Evolutionary conservation across 1,284 basidiomycete species (phyloP), one percentile per base, ranked within the genome.

Genomic region (Clitocybe nebularis): DNA sequence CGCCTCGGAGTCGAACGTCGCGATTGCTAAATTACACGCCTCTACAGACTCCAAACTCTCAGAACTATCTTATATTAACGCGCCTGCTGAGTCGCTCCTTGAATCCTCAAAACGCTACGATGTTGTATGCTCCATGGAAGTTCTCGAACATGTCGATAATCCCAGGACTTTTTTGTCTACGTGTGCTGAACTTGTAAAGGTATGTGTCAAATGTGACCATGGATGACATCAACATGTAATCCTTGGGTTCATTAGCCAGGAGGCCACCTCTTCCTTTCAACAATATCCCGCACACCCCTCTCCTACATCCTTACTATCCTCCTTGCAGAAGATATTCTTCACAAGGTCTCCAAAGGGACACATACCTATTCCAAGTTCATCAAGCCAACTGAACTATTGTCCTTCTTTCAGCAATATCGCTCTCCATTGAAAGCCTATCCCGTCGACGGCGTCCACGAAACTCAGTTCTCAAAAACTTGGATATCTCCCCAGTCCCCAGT

Each of bases 81-180:
- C 79, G 0, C 75, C 89, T 0, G 93, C 89, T 0, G 95, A 98
- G 60, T 72, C 75, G 0, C 74, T 93, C 2, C 61, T 83, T 8
- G 56, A 74, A 16, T 77, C 81, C 6, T 61, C 75, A 21, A 75
- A 75, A 50, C 75, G 74, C 33, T 99, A 87, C 59, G 95, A 99
- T 61, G 74, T 95, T 5, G 93, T 99, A 10, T 96, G 93, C 61
- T 89, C 93, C 7, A 93, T 99, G 93, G 96, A 99, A 61, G 94
- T 99, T 11, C 61, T 99, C 32, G 96, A 99, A 68, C 96, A 99
- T 59, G 96, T 99, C 46, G 88, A 96, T 58, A 83, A 93, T 53
- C 95, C 96, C 0, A 73, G 80, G 8, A 75, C 77, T 5, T 99
- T 99, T 63, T 72, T 97, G 39, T 71, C 78, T 34, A 83, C 84